phyloP scores from a whole-genome alignment of 2,329 filamentous ascomycete genomes.

The Zarea fungicola region DNA sequence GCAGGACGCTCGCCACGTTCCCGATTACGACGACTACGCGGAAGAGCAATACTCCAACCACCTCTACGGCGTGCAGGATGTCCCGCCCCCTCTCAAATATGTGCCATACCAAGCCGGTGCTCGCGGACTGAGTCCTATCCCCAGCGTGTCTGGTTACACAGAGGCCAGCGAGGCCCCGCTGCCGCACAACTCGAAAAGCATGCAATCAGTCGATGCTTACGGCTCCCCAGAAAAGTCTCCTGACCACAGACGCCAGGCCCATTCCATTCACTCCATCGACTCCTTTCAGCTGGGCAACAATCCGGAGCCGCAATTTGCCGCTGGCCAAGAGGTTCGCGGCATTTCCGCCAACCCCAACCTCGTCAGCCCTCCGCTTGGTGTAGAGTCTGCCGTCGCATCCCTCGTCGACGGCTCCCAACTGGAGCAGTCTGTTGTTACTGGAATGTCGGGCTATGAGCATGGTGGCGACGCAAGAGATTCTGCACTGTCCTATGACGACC shows the following conservation, averaged over 20 bases:
- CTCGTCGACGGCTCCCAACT: slow-evolving; percentile 69
- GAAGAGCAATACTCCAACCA: slow-evolving; percentile 38
- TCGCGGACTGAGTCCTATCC: slow-evolving; percentile 79
- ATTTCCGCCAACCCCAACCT: slow-evolving; percentile 71
- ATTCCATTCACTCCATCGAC: slow-evolving; percentile 29
- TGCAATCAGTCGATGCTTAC: slow-evolving; percentile 46
- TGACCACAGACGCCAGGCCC: slow-evolving; percentile 28
- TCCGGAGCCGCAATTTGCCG: slow-evolving; percentile 49
- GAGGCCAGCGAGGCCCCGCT: slow-evolving; percentile 57
- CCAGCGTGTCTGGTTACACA: slow-evolving; percentile 83
- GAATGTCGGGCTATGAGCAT: slow-evolving; percentile 48
- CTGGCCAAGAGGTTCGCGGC: slow-evolving; percentile 65
- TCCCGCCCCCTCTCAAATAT: slow-evolving; percentile 59
- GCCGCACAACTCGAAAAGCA: slow-evolving; percentile 53
- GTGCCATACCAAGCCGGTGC: slow-evolving; percentile 64
- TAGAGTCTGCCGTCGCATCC: slow-evolving; percentile 89
- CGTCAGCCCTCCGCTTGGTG: slow-evolving; percentile 63
- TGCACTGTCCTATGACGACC: slow-evolving; percentile 26
- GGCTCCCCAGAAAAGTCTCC: slow-evolving; percentile 58
- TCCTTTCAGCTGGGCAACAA: slow-evolving; percentile 19
- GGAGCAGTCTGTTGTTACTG: slow-evolving; percentile 64
- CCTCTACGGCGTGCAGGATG: slow-evolving; percentile 56
- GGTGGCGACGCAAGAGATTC: slow-evolving; percentile 31
- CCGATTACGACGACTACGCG: slow-evolving; percentile 32
- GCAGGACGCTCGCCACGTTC: slow-evolving; percentile 21